Conservation (phyloP, 2,329 filamentous ascomycete genomes). For the Bipolaris oryzae region DNA sequence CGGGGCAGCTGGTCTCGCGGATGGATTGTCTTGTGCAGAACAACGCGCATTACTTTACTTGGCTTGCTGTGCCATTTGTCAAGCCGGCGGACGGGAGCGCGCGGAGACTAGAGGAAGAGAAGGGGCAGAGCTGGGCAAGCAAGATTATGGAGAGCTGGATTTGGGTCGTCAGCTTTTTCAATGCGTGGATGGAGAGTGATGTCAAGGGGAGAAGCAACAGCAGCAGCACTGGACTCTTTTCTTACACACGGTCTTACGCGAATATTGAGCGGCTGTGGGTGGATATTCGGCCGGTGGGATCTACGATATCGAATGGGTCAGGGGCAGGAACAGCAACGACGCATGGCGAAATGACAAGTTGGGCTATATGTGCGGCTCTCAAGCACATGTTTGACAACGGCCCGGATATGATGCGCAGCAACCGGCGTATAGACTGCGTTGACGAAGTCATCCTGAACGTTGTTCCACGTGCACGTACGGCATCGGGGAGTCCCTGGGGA, state of each 20-base stretch:
- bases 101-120: not conserved
- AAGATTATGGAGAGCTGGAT: slow-evolving; percentile 18
- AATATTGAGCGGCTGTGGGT: slow-evolving; percentile 37
- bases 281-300: slow-evolving; percentile 37
- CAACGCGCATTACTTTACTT: slow-evolving; percentile 41
- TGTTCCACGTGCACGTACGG: slow-evolving; percentile 22
- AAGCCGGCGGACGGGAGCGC: slow-evolving; percentile 16
- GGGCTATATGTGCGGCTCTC: slow-evolving; percentile 45
- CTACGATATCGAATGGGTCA: slow-evolving; percentile 27
- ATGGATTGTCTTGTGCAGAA: slow-evolving; percentile 43
- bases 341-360: slow-evolving; percentile 34
- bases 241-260: slow-evolving; percentile 4
- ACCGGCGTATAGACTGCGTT: slow-evolving; percentile 23
- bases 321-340: slow-evolving; percentile 18
- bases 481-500: not conserved
- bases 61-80: slow-evolving; percentile 39
- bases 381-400: slow-evolving; percentile 38
- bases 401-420: slow-evolving; percentile 23
- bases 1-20: slow-evolving; percentile 22
- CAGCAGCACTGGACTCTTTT: not conserved
- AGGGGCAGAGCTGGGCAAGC: slow-evolving; percentile 2
- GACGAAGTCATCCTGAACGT: slow-evolving; percentile 44
- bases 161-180: slow-evolving; percentile 27
- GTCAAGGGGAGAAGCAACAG: slow-evolving; percentile 1
- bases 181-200: slow-evolving; percentile 8